Percentiles rank a stretch among this genome's conserved stretches.
Evolutionary conservation across 192 early-diverging fungal species (phyloP).

Genomic region (Diversispora epigaea): DNA sequence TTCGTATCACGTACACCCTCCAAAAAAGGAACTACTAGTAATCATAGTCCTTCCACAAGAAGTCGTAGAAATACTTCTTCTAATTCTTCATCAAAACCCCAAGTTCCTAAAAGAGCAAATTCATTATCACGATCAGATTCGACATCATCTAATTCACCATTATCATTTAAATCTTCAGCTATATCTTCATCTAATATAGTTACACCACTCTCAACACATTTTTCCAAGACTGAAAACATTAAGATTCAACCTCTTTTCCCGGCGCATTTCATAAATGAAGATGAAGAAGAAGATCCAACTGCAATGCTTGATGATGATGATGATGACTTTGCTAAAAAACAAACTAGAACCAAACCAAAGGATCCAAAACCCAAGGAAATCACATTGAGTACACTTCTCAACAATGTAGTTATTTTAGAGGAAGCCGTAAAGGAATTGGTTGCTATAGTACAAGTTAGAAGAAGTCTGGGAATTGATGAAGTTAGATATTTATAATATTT

Average conservation of each 20-base stretch:
- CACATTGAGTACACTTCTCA: constrained; percentile 63
- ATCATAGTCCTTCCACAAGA: background rate
- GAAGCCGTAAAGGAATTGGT: constrained; percentile 92
- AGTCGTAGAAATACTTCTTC: background rate
- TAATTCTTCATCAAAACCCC: background rate
- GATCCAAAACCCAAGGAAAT: constrained; percentile 47
- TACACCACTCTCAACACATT: constrained; percentile 35
- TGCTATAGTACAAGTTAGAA: constrained; percentile 75
- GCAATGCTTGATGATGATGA: constrained; percentile 33
- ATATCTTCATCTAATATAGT: constrained; percentile 21
- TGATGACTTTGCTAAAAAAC: constrained; percentile 40
- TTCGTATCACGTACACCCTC: constrained; percentile 20
- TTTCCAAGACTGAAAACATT: constrained; percentile 43
- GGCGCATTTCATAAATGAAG: constrained; percentile 53
- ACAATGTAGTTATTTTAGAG: constrained; percentile 90
- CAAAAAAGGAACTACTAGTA: constrained; percentile 4
- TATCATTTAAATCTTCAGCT: constrained; percentile 12
- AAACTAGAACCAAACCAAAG: constrained; percentile 36
- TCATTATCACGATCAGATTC: background rate
- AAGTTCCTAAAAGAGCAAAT: constrained; percentile 3
- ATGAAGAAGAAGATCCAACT: constrained; percentile 42
- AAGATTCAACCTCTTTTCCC: constrained; percentile 56
- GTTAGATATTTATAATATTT: constrained; percentile 46
- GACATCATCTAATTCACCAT: background rate
- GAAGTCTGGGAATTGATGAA: constrained; percentile 74